Evolutionary conservation across 2,329 filamentous ascomycete species (phyloP).

Genomic region (Cadophora malorum): DNA sequence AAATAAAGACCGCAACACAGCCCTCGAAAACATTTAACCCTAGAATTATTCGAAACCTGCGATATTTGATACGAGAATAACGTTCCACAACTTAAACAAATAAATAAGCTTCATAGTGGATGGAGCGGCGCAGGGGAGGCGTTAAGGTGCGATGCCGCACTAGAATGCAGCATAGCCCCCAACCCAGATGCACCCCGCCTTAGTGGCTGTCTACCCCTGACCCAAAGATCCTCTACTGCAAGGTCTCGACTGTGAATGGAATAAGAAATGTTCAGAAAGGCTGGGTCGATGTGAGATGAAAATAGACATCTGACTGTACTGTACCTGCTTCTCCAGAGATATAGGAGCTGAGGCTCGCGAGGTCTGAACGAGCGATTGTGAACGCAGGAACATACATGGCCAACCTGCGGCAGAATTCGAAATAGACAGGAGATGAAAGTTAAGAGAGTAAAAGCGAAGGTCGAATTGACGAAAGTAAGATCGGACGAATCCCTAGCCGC

Average conservation of each 20-base stretch:
- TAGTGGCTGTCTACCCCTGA: neutral
- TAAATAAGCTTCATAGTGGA: conserved; percentile 4
- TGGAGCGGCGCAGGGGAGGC: neutral
- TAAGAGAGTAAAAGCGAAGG: too few relatives aligned
- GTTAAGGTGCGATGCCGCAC: neutral
- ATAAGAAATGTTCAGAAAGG: too few relatives aligned
- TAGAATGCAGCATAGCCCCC: neutral
- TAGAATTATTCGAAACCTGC: too few relatives aligned
- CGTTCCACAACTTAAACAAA: neutral
- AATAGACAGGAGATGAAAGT: too few relatives aligned
- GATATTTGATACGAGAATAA: neutral
- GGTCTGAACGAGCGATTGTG: too few relatives aligned
- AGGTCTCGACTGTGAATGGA: too few relatives aligned
- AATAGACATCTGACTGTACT: neutral
- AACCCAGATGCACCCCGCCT: neutral
- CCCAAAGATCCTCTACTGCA: neutral
- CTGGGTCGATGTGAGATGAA: too few relatives aligned
- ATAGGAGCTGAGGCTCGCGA: too few relatives aligned
- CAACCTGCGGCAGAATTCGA: too few relatives aligned
- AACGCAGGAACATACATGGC: too few relatives aligned
- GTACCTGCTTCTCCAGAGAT: neutral
- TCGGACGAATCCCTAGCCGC: neutral
- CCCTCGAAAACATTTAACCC: too few relatives aligned
- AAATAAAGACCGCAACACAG: too few relatives aligned
- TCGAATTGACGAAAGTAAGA: neutral